Evolutionary conservation across 257 asterid species (phyloP).

Genomic region (Capsicum baccatum): DNA sequence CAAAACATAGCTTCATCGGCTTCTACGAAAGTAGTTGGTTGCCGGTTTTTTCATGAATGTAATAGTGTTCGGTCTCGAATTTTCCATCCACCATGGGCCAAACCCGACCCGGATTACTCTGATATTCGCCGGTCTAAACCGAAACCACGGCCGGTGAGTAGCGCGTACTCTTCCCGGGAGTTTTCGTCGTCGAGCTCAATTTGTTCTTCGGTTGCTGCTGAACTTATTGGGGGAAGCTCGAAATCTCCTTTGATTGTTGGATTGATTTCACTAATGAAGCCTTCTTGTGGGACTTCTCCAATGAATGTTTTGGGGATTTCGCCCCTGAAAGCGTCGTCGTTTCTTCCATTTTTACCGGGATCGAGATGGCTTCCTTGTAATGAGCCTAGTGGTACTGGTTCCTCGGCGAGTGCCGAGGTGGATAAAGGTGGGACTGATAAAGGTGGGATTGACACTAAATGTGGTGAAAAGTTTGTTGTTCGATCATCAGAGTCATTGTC

Average conservation of each 20-base stretch:
- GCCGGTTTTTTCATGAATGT: conserved; percentile 62
- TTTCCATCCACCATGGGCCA: conserved; percentile 42
- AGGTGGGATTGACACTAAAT: conserved; percentile 51
- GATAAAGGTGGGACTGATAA: conserved; percentile 66
- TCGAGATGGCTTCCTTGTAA: conserved; percentile 86
- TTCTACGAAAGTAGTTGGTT: conserved; percentile 46
- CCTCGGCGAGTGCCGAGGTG: conserved; percentile 44
- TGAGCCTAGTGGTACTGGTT: conserved; percentile 40
- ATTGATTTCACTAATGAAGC: conserved; percentile 60
- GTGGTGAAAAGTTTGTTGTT: conserved; percentile 34
- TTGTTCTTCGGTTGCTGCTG: conserved; percentile 56
- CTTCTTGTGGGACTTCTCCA: conserved; percentile 48
- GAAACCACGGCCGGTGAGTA: conserved; percentile 26
- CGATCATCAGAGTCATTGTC: conserved; percentile 52
- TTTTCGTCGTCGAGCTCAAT: conserved; percentile 39
- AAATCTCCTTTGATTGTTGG: conserved; percentile 60
- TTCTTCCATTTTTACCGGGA: conserved; percentile 61
- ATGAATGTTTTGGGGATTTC: conserved; percentile 58
- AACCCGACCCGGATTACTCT: conserved; percentile 50
- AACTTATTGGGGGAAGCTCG: conserved; percentile 47
- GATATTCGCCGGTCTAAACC: conserved; percentile 46
- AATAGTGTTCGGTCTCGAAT: conserved; percentile 44
- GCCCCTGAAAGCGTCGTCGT: conserved; percentile 55
- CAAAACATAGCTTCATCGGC: conserved; percentile 63
- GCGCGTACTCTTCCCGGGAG: not conserved